Conservation (phyloP, 1,284 basidiomycete genomes). For the Wolfiporia cocos region DNA sequence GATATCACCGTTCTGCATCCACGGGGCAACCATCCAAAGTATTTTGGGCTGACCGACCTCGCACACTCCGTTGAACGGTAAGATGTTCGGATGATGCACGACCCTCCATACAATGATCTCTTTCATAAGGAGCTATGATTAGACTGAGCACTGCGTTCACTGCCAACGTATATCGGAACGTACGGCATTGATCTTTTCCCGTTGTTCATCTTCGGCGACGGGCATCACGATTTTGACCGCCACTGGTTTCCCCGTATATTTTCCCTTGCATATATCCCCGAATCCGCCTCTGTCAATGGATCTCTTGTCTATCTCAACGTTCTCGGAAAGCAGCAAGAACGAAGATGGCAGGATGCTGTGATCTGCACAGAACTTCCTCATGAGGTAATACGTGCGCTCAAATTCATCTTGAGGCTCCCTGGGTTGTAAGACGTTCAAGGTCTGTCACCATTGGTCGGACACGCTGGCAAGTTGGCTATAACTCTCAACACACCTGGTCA, state of each 20-base stretch:
- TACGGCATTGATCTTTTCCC: background rate
- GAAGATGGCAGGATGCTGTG: background rate
- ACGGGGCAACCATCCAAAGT: background rate
- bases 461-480: background rate
- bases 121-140: background rate
- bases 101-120: background rate
- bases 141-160: background rate
- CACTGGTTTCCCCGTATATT: background rate
- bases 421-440: background rate
- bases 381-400: background rate
- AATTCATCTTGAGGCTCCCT: background rate
- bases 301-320: background rate
- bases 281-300: background rate
- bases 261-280: background rate
- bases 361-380: background rate
- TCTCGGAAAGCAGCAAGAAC: background rate
- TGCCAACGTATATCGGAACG: background rate
- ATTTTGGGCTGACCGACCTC: background rate
- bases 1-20: background rate
- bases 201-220: background rate
- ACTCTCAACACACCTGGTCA: background rate
- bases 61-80: background rate
- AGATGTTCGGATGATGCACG: background rate
- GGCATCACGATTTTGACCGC: background rate
- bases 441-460: background rate